Evolutionary conservation across 1,284 basidiomycete species (phyloP).

Genomic region (Limonomyces culmigenus): DNA sequence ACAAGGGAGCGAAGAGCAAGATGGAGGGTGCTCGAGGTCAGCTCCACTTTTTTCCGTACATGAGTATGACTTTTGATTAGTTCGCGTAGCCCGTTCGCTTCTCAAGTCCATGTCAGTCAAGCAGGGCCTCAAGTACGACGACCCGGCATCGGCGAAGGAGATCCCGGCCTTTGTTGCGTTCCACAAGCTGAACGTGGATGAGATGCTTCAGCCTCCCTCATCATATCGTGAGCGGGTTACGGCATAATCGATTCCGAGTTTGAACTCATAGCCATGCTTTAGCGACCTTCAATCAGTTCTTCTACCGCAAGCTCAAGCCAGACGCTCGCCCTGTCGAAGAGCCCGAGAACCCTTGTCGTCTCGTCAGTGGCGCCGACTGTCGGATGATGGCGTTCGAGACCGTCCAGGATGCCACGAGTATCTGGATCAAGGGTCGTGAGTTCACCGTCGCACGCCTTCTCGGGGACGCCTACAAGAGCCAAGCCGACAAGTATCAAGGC

Average conservation of each 20-base stretch:
- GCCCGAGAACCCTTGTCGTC: slow-evolving; percentile 54
- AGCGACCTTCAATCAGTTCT: slow-evolving; percentile 86
- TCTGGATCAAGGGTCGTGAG: slow-evolving; percentile 97
- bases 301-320: slow-evolving; percentile 80
- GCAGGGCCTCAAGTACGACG: slow-evolving; percentile 89
- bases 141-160: slow-evolving; percentile 67
- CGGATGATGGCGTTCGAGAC: slow-evolving; percentile 87
- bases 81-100: slow-evolving; percentile 60
- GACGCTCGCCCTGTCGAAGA: slow-evolving; percentile 64
- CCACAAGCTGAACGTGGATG: slow-evolving; percentile 70
- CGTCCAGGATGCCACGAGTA: slow-evolving; percentile 65
- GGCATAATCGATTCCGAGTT: no score
- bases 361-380: slow-evolving; percentile 88
- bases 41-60: no score
- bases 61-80: no score
- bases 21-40: slow-evolving; percentile 88
- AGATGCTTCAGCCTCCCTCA: slow-evolving; percentile 69
- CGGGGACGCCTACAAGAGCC: slow-evolving; percentile 58
- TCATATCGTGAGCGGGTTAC: slow-evolving; percentile 60
- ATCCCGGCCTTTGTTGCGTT: slow-evolving; percentile 85
- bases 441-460: slow-evolving; percentile 72
- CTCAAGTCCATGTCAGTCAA: slow-evolving; percentile 87
- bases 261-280: no score
- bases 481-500: slow-evolving; percentile 54
- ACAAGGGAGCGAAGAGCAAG: slow-evolving; percentile 79